These are phyloP conservation scores for Cucumis hystrix DNA, from an alignment of 306 rosid genomes.

Conservation along the genomic window DNA sequence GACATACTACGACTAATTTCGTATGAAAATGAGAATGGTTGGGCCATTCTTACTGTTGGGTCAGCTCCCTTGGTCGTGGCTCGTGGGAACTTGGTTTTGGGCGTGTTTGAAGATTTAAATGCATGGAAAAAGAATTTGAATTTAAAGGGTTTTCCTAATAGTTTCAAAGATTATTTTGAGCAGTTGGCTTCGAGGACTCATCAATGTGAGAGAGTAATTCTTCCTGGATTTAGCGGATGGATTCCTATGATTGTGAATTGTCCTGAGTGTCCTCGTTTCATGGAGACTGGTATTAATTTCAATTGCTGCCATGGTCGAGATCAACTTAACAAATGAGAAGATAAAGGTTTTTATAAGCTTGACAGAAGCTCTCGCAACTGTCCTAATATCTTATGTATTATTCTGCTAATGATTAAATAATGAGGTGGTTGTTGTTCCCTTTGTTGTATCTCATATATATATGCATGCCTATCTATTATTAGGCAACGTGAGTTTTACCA, in stretches of 20 bases:
- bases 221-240: conserved; percentile 21
- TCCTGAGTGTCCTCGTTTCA: conserved; percentile 34
- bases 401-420: background rate
- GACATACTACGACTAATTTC: conserved; percentile 40
- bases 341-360: background rate
- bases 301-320: conserved; percentile 42
- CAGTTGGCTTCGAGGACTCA: conserved; percentile 13
- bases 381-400: too few relatives aligned
- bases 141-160: conserved; percentile 19
- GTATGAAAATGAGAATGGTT: conserved; percentile 39
- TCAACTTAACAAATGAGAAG: background rate
- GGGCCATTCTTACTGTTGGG: conserved; percentile 35
- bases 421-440: background rate
- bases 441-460: background rate
- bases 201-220: background rate
- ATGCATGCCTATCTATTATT: background rate
- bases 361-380: too few relatives aligned
- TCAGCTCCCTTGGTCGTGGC: conserved; percentile 20
- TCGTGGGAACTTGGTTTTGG: conserved; percentile 21
- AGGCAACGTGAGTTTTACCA: background rate
- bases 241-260: conserved; percentile 30
- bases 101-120: conserved; percentile 29
- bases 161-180: background rate
- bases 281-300: conserved; percentile 47
- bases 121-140: conserved; percentile 21